Base-by-base conservation (phyloP, 257 asterid species). In the Ballota nigra region DNA sequence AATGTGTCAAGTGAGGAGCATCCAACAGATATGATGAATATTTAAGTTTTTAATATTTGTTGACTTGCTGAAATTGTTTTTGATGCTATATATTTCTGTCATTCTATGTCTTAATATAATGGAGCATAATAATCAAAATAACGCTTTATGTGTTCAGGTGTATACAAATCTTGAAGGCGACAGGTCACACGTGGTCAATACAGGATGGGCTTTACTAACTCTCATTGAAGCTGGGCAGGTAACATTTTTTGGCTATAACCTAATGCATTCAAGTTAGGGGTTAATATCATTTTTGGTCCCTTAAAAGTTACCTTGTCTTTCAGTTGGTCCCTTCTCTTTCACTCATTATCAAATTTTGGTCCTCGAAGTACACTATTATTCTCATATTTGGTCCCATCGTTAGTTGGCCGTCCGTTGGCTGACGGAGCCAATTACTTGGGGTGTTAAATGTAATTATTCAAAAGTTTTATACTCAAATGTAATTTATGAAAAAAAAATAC, bases 221-320 rank as follows among this genome's bases (percentile, higher is more conserved):
- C 96, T 95, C 53, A 88, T 95, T 75, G 91, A 68, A 71, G 96
- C 99, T 67, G 98, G 96, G 24, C 98, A 89, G 99, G 99, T 92
- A 76, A 59, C 20, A 8, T 33, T 20, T 45, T 69, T 66, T 4
- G 9, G 33, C 6, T n/a, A 64, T 2, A 19, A 41, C 31, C 20
- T 45, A 53, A 22, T 20, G 6, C 51, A 13, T 43, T 43, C 51
- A 43, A 43, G 1, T 26, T 26, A 26, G 29, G 29, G 29, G 29
- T 26, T 26, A 26, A 26, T 26, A 26, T 26, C 29, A 26, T 26
- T 26, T 26, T 26, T 26, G 29, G 29, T 26, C 3, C 29, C n/a
- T n/a, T n/a, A n/a, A n/a, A n/a, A n/a, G n/a, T n/a, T n/a, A n/a
- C n/a, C n/a, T n/a, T n/a, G n/a, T n/a, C n/a, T n/a, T n/a, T n/a